phyloP scores from a whole-genome alignment of 139 green algal genomes.

The Protoeuglena noctilucae region DNA sequence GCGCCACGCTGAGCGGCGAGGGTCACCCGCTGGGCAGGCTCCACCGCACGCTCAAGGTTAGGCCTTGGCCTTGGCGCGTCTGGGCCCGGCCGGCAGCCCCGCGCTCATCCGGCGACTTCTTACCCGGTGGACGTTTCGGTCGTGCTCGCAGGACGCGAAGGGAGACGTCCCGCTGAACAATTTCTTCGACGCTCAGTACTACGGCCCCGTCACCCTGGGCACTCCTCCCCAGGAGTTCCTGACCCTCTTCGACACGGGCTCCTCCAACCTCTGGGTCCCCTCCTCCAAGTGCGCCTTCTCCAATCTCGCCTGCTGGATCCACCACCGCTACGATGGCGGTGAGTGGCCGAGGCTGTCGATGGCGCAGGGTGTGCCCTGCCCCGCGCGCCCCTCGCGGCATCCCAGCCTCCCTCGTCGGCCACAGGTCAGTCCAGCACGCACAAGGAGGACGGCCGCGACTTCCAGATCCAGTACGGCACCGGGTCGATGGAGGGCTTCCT shows the following conservation, averaged over 20 bases:
- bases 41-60: not conserved
- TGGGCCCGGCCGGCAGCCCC: too few relatives aligned
- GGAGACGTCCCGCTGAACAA: constrained; percentile 32
- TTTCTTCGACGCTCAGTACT: constrained; percentile 78
- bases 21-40: not conserved
- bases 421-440: constrained; percentile 61
- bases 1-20: not conserved
- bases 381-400: too few relatives aligned
- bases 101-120: too few relatives aligned
- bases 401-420: too few relatives aligned
- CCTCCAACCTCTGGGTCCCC: constrained; percentile 87
- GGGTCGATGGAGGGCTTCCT: constrained; percentile 81
- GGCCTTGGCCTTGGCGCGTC: too few relatives aligned
- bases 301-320: constrained; percentile 76
- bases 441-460: constrained; percentile 61
- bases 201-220: constrained; percentile 76
- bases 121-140: too few relatives aligned
- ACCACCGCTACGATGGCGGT: constrained; percentile 84
- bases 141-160: not conserved
- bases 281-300: constrained; percentile 63
- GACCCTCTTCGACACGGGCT: constrained; percentile 89
- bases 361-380: too few relatives aligned
- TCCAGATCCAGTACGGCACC: constrained; percentile 92
- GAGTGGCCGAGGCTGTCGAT: too few relatives aligned
- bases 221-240: constrained; percentile 76